Evolutionary conservation across 225 moss, liverwort and hornwort genomes (phyloP).

Genomic region (Sphagnum tenellum): DNA sequence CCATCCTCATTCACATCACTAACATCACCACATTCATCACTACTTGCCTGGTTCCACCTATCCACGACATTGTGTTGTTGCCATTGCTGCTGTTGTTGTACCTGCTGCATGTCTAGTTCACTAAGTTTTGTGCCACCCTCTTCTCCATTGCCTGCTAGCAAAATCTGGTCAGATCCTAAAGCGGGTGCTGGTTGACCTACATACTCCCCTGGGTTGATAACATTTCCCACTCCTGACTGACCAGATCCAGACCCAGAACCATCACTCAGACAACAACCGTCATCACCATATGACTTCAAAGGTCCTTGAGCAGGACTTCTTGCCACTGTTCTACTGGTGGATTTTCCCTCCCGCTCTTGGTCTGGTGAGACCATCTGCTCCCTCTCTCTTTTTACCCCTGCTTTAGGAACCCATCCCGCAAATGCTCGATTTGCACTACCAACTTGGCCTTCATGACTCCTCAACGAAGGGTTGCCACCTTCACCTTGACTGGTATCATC

Average conservation of each 20-base stretch:
- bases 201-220: constrained; percentile 1
- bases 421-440: neutral
- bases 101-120: neutral
- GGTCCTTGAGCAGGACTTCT: constrained; percentile 8
- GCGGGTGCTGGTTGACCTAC: neutral
- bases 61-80: neutral
- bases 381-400: constrained; percentile 13
- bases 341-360: constrained; percentile 3
- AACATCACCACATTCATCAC: neutral
- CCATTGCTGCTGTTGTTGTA: too few relatives aligned
- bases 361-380: constrained; percentile 9
- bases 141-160: neutral
- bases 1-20: neutral
- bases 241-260: constrained; percentile 4
- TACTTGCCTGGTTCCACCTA: neutral
- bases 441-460: constrained; percentile 13
- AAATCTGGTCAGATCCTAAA: neutral
- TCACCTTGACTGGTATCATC: constrained; percentile 13
- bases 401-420: constrained; percentile 5
- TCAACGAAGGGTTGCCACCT: constrained; percentile 1
- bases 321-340: constrained; percentile 14
- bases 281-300: neutral
- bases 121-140: neutral
- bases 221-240: constrained; percentile 4
- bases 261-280: neutral